Evolutionary conservation across 768 basidiomycete species (phyloP).

Genomic region (Dacryopinax primogenitus): DNA sequence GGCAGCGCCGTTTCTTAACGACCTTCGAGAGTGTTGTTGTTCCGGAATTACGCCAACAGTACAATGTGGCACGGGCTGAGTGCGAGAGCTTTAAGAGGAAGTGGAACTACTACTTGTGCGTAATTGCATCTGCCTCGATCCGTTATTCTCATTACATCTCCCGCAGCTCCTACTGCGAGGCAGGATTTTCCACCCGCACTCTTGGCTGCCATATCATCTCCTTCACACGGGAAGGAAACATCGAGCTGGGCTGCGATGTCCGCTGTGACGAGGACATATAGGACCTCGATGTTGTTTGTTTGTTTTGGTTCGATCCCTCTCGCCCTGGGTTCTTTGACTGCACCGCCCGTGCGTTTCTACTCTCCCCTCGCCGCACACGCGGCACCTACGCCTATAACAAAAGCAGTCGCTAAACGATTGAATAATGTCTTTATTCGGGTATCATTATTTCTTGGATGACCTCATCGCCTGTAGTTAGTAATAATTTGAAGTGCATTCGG

Average conservation of each 20-base stretch:
- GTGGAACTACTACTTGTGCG: conserved; percentile 49
- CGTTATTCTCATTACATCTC: conserved; percentile 8
- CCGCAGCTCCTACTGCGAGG: conserved; percentile 54
- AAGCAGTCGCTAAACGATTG: background rate
- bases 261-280: background rate
- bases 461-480: too few relatives aligned
- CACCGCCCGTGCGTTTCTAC: conserved; percentile 25
- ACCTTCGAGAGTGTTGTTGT: conserved; percentile 47
- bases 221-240: conserved; percentile 51
- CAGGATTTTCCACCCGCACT: conserved; percentile 54
- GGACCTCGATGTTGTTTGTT: too few relatives aligned
- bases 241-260: conserved; percentile 42
- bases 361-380: background rate
- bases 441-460: background rate
- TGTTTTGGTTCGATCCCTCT: too few relatives aligned
- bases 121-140: conserved; percentile 14
- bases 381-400: background rate
- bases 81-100: conserved; percentile 64
- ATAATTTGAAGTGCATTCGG: too few relatives aligned
- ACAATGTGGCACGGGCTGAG: conserved; percentile 48
- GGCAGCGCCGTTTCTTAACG: conserved; percentile 48
- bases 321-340: background rate
- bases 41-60: conserved; percentile 46
- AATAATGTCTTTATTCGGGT: background rate
- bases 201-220: conserved; percentile 59